Conservation (phyloP, 495 filamentous ascomycete species). For the Neurospora tetraspora region DNA sequence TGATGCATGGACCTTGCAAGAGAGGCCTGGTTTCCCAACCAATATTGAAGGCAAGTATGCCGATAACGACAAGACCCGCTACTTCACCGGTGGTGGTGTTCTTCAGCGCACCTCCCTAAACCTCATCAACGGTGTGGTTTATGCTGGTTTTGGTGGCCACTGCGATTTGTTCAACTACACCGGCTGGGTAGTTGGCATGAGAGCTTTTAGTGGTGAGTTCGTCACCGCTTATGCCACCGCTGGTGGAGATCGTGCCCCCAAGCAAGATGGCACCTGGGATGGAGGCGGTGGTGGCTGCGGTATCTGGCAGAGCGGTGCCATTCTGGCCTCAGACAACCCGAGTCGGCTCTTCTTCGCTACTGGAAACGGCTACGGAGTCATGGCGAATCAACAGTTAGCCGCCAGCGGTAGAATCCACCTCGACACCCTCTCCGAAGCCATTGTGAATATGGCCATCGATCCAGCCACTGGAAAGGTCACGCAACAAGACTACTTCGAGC, state of each 20-base stretch:
- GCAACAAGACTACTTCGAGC: conserved; percentile 25
- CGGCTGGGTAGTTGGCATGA: conserved; percentile 23
- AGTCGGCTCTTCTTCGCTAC: conserved; percentile 11
- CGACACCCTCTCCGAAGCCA: conserved; percentile 15
- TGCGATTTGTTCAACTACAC: conserved; percentile 24
- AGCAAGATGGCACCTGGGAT: conserved; percentile 14
- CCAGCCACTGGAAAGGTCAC: conserved; percentile 15
- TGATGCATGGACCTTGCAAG: conserved; percentile 23
- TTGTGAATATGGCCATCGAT: conserved; percentile 22
- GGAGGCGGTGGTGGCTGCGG: conserved; percentile 14
- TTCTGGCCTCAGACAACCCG: conserved; percentile 12
- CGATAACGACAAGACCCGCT: conserved; percentile 23
- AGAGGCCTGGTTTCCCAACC: conserved; percentile 22
- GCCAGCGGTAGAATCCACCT: conserved; percentile 6
- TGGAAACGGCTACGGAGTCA: conserved; percentile 5
- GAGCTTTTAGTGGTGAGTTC: conserved; percentile 6
- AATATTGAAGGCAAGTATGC: conserved; percentile 17
- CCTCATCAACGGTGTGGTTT: conserved; percentile 25
- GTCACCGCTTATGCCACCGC: conserved; percentile 6
- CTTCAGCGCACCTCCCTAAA: conserved; percentile 28
- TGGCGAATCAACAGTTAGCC: conserved; percentile 5
- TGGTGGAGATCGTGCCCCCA: conserved; percentile 5
- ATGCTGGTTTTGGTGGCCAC: conserved; percentile 29
- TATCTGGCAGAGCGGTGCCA: conserved; percentile 12
- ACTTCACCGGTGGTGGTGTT: conserved; percentile 25